Percentiles rank a stretch among this genome's conserved stretches.
Evolutionary conservation across 1,284 basidiomycete species (phyloP).

Genomic region (Heterobasidion parviporum): DNA sequence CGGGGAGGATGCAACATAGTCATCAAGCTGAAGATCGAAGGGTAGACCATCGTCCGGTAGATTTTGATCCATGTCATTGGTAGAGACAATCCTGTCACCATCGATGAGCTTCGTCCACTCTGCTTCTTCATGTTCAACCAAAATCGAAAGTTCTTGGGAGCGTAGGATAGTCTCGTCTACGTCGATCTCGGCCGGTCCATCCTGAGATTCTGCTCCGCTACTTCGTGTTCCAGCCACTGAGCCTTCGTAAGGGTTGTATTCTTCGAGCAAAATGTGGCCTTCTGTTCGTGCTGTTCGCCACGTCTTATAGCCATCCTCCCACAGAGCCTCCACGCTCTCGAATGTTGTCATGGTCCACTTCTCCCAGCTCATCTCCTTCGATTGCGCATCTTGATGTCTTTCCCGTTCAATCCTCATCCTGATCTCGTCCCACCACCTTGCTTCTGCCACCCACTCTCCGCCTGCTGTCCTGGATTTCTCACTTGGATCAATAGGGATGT

Average conservation of each 20-base stretch:
- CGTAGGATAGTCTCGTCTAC: slow-evolving; percentile 48
- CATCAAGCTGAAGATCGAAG: slow-evolving; percentile 6
- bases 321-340: slow-evolving; percentile 74
- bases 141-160: slow-evolving; percentile 38
- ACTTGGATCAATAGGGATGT: slow-evolving; percentile 57
- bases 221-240: slow-evolving; percentile 4
- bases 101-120: slow-evolving; percentile 23
- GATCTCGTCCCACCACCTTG: slow-evolving; percentile 63
- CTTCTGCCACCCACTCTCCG: slow-evolving; percentile 63
- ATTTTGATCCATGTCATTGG: slow-evolving; percentile 21
- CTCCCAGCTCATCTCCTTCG: slow-evolving; percentile 34
- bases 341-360: slow-evolving; percentile 82
- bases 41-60: slow-evolving; percentile 21
- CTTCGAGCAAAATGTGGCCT: slow-evolving; percentile 4
- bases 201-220: background rate
- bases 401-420: slow-evolving; percentile 42
- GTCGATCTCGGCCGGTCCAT: slow-evolving; percentile 26
- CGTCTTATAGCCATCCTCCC: slow-evolving; percentile 49
- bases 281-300: slow-evolving; percentile 40
- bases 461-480: slow-evolving; percentile 46
- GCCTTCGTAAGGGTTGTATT: slow-evolving; percentile 20
- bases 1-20: background rate
- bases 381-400: slow-evolving; percentile 23
- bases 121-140: slow-evolving; percentile 31
- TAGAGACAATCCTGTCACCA: slow-evolving; percentile 20